phyloP scores from a whole-genome alignment of 2,329 filamentous ascomycete species.

The Ceratocystis variospora region DNA sequence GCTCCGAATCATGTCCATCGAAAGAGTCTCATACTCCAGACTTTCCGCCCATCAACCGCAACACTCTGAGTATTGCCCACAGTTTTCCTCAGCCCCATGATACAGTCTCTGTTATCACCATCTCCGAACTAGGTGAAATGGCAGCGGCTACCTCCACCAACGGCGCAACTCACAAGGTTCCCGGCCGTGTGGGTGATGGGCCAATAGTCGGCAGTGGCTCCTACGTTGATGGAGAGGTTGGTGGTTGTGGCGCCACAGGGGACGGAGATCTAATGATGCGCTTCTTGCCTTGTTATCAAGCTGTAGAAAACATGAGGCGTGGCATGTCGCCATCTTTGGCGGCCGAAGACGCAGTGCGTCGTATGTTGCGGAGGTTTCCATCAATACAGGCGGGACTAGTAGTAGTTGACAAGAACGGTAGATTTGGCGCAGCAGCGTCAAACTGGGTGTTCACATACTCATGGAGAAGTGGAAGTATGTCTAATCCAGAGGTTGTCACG shows the following conservation, averaged over 20 bases:
- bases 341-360: constrained; percentile 36
- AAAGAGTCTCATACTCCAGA: constrained; percentile 37
- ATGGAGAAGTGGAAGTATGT: constrained; percentile 36
- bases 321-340: constrained; percentile 37
- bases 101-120: constrained; percentile 40
- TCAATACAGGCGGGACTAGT: constrained; percentile 36
- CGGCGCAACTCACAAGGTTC: constrained; percentile 40
- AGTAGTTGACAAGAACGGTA: constrained; percentile 35
- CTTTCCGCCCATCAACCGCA: constrained; percentile 29
- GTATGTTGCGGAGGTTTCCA: constrained; percentile 38
- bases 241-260: constrained; percentile 42
- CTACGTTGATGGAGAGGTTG: constrained; percentile 40
- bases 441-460: constrained; percentile 44
- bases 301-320: constrained; percentile 38
- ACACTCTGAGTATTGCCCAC: constrained; percentile 38
- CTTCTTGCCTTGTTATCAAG: constrained; percentile 44
- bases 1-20: constrained; percentile 29
- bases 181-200: constrained; percentile 42
- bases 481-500: constrained; percentile 31
- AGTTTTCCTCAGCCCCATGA: constrained; percentile 36
- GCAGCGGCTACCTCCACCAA: constrained; percentile 44
- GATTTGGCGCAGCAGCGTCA: constrained; percentile 38
- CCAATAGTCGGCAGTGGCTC: constrained; percentile 42
- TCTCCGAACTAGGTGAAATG: constrained; percentile 33
- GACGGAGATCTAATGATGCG: constrained; percentile 46